Evolutionary conservation across 257 asterid genomes (phyloP).

Genomic region (Nicotiana paniculata): DNA sequence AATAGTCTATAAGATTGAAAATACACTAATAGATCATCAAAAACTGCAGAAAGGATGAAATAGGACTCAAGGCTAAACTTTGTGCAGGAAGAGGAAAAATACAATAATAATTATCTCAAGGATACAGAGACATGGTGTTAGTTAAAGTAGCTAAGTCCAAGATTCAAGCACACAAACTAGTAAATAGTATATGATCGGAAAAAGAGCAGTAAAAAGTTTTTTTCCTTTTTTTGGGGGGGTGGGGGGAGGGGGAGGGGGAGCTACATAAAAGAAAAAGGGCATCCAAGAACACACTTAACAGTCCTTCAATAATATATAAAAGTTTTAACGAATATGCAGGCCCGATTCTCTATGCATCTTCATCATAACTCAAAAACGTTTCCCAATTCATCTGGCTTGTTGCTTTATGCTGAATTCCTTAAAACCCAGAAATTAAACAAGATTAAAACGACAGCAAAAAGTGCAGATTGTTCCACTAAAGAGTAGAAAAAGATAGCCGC

Average conservation of each 20-base stretch:
- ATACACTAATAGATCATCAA: not conserved
- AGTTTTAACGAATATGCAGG: not conserved
- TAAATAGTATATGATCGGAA: not conserved
- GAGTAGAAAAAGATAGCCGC: not conserved
- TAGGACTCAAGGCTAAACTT: not conserved
- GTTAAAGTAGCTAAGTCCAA: not conserved
- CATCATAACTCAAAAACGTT: not conserved
- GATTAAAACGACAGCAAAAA: not conserved
- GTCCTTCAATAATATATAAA: not conserved
- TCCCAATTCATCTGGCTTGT: not conserved
- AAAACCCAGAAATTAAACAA: not conserved
- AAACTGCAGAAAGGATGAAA: not conserved
- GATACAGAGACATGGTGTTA: not conserved
- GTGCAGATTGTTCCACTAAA: not conserved
- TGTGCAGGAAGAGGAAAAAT: not conserved
- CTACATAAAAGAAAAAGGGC: not conserved
- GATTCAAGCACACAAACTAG: not conserved
- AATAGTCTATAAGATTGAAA: not conserved
- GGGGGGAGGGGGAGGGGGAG: too few species aligned
- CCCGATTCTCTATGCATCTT: not conserved
- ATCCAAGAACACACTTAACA: not conserved
- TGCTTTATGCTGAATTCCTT: not conserved
- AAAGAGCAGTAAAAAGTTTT: not conserved
- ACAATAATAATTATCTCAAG: not conserved
- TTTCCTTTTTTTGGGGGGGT: not conserved